Evolutionary conservation across 108 stramenopile species (phyloP), one percentile per base, ranked within the genome.

Genomic region (Cyclostephanos tholiformis): DNA sequence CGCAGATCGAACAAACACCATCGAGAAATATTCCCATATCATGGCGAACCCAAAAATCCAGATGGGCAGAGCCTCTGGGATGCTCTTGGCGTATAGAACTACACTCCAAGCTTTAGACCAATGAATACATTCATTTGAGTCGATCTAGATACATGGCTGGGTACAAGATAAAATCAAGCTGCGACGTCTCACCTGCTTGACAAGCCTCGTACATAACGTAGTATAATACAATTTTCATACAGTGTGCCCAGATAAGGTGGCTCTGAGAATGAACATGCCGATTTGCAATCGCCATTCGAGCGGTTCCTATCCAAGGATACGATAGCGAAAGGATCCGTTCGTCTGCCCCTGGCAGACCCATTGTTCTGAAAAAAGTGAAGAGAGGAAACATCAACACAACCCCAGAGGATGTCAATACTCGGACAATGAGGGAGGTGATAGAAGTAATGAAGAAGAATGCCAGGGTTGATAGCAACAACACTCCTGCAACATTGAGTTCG

Each of bases 141-240:
- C 44, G 41, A 60, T 19, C 16, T 29, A 6, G 8, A 17, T 38
- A 6, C 11, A 36, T 38, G 9, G 7, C n/a, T 60, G 30, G 16
- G 12, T 12, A 35, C 30, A 14, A 60, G 6, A 62, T 3, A 62
- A 23, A 62, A 36, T n/a, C 2, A 3, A 43, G 20, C 32, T 43
- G 38, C 61, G 10, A 38, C 38, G n/a, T 19, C 61, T 62, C 61
- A 62, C 61, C 61, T 70, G 80, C 82, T 52, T 88, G 89, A 43
- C 85, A 84, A 14, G 87, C 87, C 62, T 90, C 87, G 58, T 90
- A 90, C 84, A 90, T 84, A 6, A 85, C 62, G 59, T 90, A 90
- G 53, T 83, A 87, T 38, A 90, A 73, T 26, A 88, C 32, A 35
- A 90, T 77, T 71, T 89, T 85, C 19, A 70, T 52, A 16, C 69